Evolutionary conservation across 2,329 filamentous ascomycete species (phyloP), one percentile per base, ranked within the genome.

Genomic region (Diplodia corticola): DNA sequence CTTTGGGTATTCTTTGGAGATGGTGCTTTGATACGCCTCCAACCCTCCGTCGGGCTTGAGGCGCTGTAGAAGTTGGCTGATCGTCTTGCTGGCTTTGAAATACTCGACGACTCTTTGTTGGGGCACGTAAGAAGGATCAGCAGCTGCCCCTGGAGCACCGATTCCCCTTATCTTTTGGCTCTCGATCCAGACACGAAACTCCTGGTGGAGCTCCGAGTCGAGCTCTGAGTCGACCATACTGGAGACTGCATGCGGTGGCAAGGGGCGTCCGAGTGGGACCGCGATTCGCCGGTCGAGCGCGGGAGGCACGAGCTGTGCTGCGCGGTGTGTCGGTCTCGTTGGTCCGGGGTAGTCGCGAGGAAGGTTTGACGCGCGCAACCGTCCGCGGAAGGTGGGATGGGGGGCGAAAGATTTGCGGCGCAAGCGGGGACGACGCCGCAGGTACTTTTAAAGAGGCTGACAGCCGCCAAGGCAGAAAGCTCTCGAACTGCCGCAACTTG

Each of bases 1-100:
- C 17, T 46, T 53, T 5, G 66, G 17, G 13, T 71, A 70, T 10
- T 55, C 24, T 4, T 44, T 63, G 24, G 1, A 3, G 7, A 72
- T 67, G 1, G 50, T 46, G 22, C 20, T 12, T 5, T 24, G 51
- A 1, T 54, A 24, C 12, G 15, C 35, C 5, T 17, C 22, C 7
- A 20, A 13, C 1, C 13, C 1, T 12, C 13, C 12, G 17, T 46
- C 49, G n/a, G 17, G 30, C 0, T 17, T 9, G 5, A 64, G 20
- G 5, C 17, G 48, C 5, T 37, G 28, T 1, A 64, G 35, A 3
- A 64, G 24, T 1, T 46, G 30, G 4, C 35, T n/a, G 26, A 48
- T 22, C 5, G 2, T 28, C 20, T 5, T 53, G 5, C 5, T 6
- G 28, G 53, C 49, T 20, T 53, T 28, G 30, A 54, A 22, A 5